phyloP scores from a whole-genome alignment of 2,329 filamentous ascomycete genomes.

The Claviceps sp. region DNA sequence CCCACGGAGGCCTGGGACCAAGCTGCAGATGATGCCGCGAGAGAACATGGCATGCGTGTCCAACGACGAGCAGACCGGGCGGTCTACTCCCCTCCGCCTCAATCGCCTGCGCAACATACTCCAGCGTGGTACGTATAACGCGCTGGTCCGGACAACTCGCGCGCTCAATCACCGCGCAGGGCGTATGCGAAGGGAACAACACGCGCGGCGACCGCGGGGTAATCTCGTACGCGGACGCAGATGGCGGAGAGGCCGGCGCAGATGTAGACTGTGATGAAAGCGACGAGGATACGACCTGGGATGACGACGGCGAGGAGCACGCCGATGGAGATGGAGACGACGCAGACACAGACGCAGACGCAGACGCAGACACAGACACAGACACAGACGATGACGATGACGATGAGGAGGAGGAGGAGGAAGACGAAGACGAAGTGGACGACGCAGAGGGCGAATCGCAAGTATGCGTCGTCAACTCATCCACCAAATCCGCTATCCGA shows the following conservation, averaged over 20 bases:
- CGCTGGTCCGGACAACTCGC: conserved; percentile 91
- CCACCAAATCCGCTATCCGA: conserved; percentile 60
- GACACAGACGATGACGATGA: too few relatives aligned
- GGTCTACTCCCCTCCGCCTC: conserved; percentile 82
- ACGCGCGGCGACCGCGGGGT: conserved; percentile 11
- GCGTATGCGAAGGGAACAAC: conserved; percentile 63
- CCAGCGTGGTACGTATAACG: conserved; percentile 76
- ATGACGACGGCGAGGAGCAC: too few relatives aligned
- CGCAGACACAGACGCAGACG: too few relatives aligned
- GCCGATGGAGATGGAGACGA: too few relatives aligned
- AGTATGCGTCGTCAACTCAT: conserved; percentile 36
- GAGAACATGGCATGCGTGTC: conserved; percentile 69
- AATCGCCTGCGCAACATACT: conserved; percentile 66
- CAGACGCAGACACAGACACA: too few relatives aligned
- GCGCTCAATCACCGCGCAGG: conserved; percentile 85
- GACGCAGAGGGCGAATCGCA: conserved; percentile 2
- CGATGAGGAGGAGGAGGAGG: neutral
- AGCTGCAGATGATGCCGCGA: too few relatives aligned
- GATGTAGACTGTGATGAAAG: too few relatives aligned
- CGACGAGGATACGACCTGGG: too few relatives aligned
- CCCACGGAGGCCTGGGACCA: conserved; percentile 41
- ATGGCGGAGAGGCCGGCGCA: too few relatives aligned
- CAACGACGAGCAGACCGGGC: conserved; percentile 78
- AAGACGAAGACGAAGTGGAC: neutral
- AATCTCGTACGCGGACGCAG: too few relatives aligned